These are phyloP conservation scores for Delphinella strobiligena DNA, from an alignment of 2,329 filamentous ascomycete species.

Conservation along the genomic window DNA sequence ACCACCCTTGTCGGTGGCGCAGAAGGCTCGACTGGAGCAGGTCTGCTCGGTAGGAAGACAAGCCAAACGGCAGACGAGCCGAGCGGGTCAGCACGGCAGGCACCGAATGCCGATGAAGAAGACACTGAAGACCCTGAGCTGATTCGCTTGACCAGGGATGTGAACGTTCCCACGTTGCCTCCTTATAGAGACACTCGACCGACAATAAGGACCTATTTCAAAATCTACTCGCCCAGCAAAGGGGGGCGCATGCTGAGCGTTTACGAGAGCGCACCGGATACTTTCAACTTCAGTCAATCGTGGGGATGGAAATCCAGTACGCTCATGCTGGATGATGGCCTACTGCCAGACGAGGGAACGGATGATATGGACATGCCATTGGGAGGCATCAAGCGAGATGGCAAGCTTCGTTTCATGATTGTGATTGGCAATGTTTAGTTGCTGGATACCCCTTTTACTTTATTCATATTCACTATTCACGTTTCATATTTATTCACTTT, in stretches of 20 bases:
- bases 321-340: slow-evolving; percentile 41
- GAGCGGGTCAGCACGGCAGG: not conserved
- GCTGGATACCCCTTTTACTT: no score
- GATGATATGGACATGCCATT: slow-evolving; percentile 11
- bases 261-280: slow-evolving; percentile 46
- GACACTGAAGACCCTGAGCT: slow-evolving; percentile 10
- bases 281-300: slow-evolving; percentile 48
- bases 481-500: no score
- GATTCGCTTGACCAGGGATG: slow-evolving; percentile 12
- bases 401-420: slow-evolving; percentile 45
- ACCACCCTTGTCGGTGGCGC: slow-evolving; percentile 17
- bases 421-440: slow-evolving; percentile 44
- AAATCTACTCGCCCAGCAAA: slow-evolving; percentile 47
- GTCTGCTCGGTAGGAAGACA: slow-evolving; percentile 17
- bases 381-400: slow-evolving; percentile 24
- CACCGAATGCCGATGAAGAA: slow-evolving; percentile 13
- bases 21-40: slow-evolving; percentile 12
- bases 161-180: slow-evolving; percentile 33
- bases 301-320: slow-evolving; percentile 51
- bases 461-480: no score
- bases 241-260: slow-evolving; percentile 46
- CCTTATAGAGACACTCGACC: slow-evolving; percentile 44
- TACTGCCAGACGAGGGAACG: slow-evolving; percentile 18
- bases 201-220: slow-evolving; percentile 50
- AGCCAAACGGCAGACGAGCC: slow-evolving; percentile 12